Evolutionary conservation across 108 stramenopile genomes (phyloP), one percentile per base, ranked within the genome.

Genomic region (Fragilariopsis cylindrus): DNA sequence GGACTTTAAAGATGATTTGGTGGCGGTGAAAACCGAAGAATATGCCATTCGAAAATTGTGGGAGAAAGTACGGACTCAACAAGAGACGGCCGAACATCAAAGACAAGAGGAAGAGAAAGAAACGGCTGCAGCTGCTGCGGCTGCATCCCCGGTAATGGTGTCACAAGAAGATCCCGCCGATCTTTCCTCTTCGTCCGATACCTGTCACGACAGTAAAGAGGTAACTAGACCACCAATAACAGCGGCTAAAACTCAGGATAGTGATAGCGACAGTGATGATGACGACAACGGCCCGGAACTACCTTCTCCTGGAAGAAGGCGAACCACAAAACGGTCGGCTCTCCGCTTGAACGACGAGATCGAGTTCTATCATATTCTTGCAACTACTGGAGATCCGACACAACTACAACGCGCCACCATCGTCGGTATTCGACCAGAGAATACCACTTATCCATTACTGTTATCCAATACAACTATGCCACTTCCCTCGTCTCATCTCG

Each of bases 11-110:
- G 9, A 68, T 5, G 44, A 68, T 4, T 40, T 40, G 48, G 42
- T 68, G 48, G 67, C 48, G 39, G 18, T 48, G 67, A 68, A 68
- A 68, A 52, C 50, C 9, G 67, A 68, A 19, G 67, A 68, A 52
- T 39, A 50, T 4, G 67, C 67, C 67, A 40, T 68, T 48, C 3
- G 67, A 3, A 68, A 68, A 39, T 50, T 68, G 30, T 68, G 67
- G 67, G 67, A 50, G 30, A 52, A 48, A 52, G 67, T 68, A 40
- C 7, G 21, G 49, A 50, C 2, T 13, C 44, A 53, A n/a, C 1
- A 53, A n/a, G 52, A 52, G 15, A 19, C 19, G 19, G 11, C 19
- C 15, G 48, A 68, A 2, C 16, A 48, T 13, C 48, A 44, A 5
- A 7, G 7, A 68, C 21, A 9, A 41, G 41, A 48, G 40, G 46